phyloP scores from a whole-genome alignment of 306 rosid genomes.

The Dryas octopetala region DNA sequence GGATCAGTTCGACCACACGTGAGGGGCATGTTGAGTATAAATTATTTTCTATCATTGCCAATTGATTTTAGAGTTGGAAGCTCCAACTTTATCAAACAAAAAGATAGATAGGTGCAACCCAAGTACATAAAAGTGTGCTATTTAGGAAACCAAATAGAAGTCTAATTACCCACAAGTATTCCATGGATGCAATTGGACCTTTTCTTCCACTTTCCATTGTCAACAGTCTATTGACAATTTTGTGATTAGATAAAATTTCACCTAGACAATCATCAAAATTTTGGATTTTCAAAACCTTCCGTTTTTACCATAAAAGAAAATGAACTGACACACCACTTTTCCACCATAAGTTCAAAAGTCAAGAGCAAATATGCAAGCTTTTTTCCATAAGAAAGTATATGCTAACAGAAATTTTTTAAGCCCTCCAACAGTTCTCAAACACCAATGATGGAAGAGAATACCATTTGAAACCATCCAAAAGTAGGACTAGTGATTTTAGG shows the following conservation, averaged over 20 bases:
- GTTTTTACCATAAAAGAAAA: neutral
- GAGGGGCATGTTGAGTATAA: too few species aligned
- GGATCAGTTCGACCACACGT: too few species aligned
- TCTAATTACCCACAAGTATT: too few species aligned
- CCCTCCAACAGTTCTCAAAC: constrained; percentile 9
- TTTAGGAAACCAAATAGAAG: too few species aligned
- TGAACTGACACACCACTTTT: neutral
- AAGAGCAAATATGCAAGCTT: neutral
- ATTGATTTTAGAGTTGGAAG: too few species aligned
- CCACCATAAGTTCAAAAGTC: neutral
- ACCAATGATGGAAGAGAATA: constrained; percentile 33
- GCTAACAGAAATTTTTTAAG: neutral
- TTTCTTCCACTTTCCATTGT: neutral
- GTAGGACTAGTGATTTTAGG: constrained; percentile 70
- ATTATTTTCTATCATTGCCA: too few species aligned
- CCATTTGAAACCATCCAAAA: constrained; percentile 82
- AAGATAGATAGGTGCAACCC: neutral
- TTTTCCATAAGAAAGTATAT: neutral
- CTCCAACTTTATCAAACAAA: too few species aligned
- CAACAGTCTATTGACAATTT: neutral
- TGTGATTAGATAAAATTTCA: neutral
- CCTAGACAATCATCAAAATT: neutral
- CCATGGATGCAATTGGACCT: neutral
- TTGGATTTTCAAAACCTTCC: neutral
- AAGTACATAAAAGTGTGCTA: neutral